Evolutionary conservation across 2,329 filamentous ascomycete species (phyloP).

Genomic region (Pyricularia sp.): DNA sequence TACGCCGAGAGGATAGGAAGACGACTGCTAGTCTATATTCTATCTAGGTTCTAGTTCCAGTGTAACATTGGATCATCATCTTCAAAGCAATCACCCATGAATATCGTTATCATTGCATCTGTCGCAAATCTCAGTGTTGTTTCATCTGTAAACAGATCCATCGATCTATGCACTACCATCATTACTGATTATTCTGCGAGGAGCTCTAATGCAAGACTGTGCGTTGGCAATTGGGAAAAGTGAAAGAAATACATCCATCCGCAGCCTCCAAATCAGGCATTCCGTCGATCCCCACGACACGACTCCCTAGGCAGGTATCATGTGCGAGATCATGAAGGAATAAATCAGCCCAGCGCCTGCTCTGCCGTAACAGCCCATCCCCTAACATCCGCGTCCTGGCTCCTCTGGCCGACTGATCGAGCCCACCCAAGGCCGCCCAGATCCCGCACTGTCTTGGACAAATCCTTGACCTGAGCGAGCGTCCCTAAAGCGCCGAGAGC

Average conservation of each 20-base stretch:
- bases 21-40: no score
- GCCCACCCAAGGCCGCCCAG: slow-evolving; percentile 25
- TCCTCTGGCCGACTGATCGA: slow-evolving; percentile 25
- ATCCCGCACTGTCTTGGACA: slow-evolving; percentile 14
- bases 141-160: neutral
- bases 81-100: neutral
- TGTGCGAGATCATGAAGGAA: neutral
- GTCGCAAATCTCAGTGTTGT: neutral
- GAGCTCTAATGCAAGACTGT: neutral
- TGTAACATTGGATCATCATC: neutral
- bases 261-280: neutral
- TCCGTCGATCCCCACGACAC: neutral
- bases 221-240: neutral
- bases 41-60: neutral
- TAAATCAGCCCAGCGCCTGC: slow-evolving; percentile 16
- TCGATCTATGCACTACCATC: neutral
- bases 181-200: neutral
- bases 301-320: neutral
- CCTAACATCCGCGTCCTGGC: slow-evolving; percentile 33
- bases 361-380: slow-evolving; percentile 33
- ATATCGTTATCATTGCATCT: neutral
- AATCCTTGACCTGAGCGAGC: slow-evolving; percentile 41
- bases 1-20: neutral
- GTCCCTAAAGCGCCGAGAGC: slow-evolving; percentile 76
- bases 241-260: neutral